A percentile compares a stretch with the other conserved stretches of the same genome.
phyloP scores from a whole-genome alignment of 176 grass and related monocot species.

The Cenchrus americanus region DNA sequence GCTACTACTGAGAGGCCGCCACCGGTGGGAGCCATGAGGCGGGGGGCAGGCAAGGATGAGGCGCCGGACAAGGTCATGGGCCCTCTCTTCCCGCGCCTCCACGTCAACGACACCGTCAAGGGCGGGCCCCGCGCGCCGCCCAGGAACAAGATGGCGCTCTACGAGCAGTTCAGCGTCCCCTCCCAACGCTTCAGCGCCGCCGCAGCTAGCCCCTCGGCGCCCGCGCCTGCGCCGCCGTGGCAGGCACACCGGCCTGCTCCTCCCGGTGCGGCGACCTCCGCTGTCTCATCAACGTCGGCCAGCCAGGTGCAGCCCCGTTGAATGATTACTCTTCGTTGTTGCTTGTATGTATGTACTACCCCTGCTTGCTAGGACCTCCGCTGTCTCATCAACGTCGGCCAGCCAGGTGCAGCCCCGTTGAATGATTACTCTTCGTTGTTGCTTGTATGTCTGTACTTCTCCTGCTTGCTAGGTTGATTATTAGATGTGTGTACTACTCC shows the following conservation, averaged over 20 bases:
- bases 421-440: background rate
- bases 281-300: conserved; percentile 42
- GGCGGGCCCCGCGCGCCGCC: conserved; percentile 86
- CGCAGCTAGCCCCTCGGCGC: conserved; percentile 9
- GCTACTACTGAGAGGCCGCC: background rate
- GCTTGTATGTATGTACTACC: background rate
- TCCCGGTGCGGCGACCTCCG: background rate
- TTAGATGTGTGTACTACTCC: background rate
- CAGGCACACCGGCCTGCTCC: background rate
- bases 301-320: conserved; percentile 46
- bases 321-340: background rate
- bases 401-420: conserved; percentile 46
- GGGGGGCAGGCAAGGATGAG: conserved; percentile 52
- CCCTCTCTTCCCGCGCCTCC: conserved; percentile 91
- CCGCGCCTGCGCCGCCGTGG: conserved; percentile 11
- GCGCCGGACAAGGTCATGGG: conserved; percentile 56
- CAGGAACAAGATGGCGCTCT: conserved; percentile 98
- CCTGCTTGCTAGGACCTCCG: too few relatives aligned
- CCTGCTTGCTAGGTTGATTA: background rate
- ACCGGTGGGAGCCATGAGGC: conserved; percentile 25
- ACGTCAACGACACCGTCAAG: conserved; percentile 84
- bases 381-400: conserved; percentile 42
- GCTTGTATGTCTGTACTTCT: background rate
- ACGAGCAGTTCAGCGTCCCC: conserved; percentile 88
- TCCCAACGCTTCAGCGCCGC: conserved; percentile 55